Percentiles rank a stretch among this genome's conserved stretches.
Conservation (phyloP, 192 early-diverging fungal genomes). For the Backusella mclennaniae region DNA sequence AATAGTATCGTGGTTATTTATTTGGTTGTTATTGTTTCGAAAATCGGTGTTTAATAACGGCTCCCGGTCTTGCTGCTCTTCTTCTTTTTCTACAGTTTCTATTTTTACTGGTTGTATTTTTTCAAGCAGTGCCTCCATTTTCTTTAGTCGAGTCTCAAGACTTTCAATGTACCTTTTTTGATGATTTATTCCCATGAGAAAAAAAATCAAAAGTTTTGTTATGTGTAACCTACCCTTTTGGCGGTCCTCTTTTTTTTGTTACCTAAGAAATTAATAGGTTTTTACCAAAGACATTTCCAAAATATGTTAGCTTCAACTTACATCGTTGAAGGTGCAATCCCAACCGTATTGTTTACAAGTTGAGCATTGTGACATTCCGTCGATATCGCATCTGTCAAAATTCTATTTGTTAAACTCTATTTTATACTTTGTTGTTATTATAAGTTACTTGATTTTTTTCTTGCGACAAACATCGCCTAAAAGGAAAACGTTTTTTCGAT, state of each 20-base stretch:
- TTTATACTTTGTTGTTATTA: neutral
- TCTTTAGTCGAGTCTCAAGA: slow-evolving; percentile 23
- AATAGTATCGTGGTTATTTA: neutral
- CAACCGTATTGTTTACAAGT: slow-evolving; percentile 32
- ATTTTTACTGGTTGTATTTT: slow-evolving; percentile 1
- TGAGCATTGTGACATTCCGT: slow-evolving; percentile 11
- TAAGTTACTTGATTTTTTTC: slow-evolving; percentile 32
- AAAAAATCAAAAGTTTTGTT: slow-evolving; percentile 7
- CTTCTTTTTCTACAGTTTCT: neutral
- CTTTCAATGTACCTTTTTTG: slow-evolving; percentile 30
- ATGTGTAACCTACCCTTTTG: slow-evolving; percentile 29
- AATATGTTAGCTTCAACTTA: slow-evolving; percentile 2
- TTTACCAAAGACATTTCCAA: neutral
- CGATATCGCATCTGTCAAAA: slow-evolving; percentile 27
- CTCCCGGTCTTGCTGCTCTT: neutral
- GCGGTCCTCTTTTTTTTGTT: slow-evolving; percentile 31
- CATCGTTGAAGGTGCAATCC: slow-evolving; percentile 37
- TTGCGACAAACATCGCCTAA: slow-evolving; percentile 33
- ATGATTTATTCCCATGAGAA: neutral
- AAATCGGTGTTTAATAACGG: neutral
- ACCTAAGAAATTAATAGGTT: slow-evolving; percentile 3
- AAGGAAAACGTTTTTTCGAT: neutral
- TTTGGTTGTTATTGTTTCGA: neutral
- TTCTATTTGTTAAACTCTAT: neutral
- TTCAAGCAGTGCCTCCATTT: slow-evolving; percentile 32